Percentiles rank a stretch among this genome's conserved stretches.
Conservation (phyloP, 306 rosid species). For the Sechiopsis laciniata region DNA sequence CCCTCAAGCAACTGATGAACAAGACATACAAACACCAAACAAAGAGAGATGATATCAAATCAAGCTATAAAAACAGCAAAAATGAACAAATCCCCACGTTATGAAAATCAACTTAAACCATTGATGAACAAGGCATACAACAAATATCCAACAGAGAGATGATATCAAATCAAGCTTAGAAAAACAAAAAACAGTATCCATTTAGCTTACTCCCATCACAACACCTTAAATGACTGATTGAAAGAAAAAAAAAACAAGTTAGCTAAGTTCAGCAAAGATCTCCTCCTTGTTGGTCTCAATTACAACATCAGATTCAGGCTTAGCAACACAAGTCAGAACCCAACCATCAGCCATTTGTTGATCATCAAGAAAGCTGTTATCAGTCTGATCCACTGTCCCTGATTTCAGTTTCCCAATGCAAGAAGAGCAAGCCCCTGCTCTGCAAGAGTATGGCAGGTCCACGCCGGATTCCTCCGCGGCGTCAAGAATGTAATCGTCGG, state of each 20-base stretch:
- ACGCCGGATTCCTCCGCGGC: constrained; percentile 50
- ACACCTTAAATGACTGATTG: not conserved
- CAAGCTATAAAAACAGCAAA: not conserved
- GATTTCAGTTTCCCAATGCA: constrained; percentile 51
- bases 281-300: constrained; percentile 90
- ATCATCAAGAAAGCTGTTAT: constrained; percentile 77
- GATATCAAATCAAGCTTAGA: not conserved
- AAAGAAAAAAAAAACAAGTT: not conserved
- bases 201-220: not conserved
- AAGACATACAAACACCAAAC: not conserved
- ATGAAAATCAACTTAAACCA: not conserved
- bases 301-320: constrained; percentile 40
- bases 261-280: constrained; percentile 29
- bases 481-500: constrained; percentile 62
- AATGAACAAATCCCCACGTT: too few relatives aligned
- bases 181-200: not conserved
- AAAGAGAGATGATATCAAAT: not conserved
- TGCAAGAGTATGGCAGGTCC: constrained; percentile 80
- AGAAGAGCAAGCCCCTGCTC: constrained; percentile 85
- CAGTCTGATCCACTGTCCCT: constrained; percentile 57
- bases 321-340: constrained; percentile 78
- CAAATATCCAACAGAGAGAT: not conserved
- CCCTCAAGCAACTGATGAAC: not conserved
- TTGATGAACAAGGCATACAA: not conserved
- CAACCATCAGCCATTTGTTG: constrained; percentile 37